Evolutionary conservation across 441 rosid genomes (phyloP).

Genomic region (Mallotus repandus): DNA sequence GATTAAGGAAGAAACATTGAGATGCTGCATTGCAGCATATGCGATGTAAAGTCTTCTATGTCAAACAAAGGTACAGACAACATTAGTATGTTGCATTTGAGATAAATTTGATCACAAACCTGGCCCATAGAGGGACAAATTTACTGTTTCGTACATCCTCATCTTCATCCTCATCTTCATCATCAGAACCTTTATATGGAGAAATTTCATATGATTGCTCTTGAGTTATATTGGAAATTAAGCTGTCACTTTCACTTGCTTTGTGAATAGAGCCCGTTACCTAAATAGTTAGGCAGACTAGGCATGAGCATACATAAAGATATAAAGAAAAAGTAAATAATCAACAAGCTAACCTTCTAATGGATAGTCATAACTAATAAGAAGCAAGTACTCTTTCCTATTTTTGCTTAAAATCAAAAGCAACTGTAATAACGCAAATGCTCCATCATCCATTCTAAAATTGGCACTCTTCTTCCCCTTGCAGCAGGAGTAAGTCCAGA

Average conservation of each 20-base stretch:
- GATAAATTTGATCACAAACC: constrained; percentile 42
- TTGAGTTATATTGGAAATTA: constrained; percentile 21
- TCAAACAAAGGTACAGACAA: background rate
- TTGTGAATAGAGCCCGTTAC: constrained; percentile 32
- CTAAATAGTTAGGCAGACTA: constrained; percentile 34
- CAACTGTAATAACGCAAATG: constrained; percentile 10
- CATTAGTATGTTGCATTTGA: background rate
- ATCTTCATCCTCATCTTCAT: constrained; percentile 74
- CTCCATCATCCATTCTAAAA: background rate
- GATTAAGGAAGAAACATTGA: background rate
- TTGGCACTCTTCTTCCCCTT: background rate
- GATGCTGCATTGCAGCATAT: background rate
- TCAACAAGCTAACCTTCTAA: background rate
- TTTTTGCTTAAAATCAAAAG: background rate
- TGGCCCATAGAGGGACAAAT: constrained; percentile 85
- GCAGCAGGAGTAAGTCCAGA: background rate
- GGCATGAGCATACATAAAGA: constrained; percentile 17
- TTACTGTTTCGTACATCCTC: constrained; percentile 45
- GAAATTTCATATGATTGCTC: constrained; percentile 86
- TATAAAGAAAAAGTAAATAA: background rate
- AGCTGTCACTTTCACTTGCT: constrained; percentile 24
- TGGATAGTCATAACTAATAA: background rate
- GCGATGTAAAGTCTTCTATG: background rate
- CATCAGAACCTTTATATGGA: constrained; percentile 88
- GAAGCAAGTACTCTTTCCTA: background rate